Base-by-base conservation (phyloP, 139 green algal species). In the Coelastrella sp. region DNA sequence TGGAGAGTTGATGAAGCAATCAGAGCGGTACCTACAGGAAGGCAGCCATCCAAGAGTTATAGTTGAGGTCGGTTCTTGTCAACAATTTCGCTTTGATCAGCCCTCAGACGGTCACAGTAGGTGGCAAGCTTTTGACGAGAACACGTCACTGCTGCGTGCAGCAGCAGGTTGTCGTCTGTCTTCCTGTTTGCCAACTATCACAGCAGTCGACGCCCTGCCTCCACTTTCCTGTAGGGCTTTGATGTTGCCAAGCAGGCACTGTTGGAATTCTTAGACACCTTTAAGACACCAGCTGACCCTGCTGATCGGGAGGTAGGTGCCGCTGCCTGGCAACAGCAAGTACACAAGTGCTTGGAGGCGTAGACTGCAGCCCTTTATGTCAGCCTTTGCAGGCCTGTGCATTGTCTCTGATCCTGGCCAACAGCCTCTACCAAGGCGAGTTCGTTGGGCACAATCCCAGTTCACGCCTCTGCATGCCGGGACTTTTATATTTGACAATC, bases 1-100 rank as follows among this genome's bases (percentile, higher is more conserved):
- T 60, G 98, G 98, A 0, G 98, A 99, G 90, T 88, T 99, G 11
- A 97, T 99, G 96, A 98, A 98, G 89, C 95, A 98, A 88, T 92
- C 96, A 4, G 98, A 99, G 89, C 92, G 97, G 0, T 98, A 97
- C 81, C 90, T 99, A 25, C 77, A 87, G 4, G 98, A 99, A 75
- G 98, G 97, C n/a, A 88, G 96, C 60, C 98, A 99, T 90, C 97
- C 98, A 8, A 88, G 98, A 23, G 93, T 99, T 40, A 90, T 99
- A 23, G 94, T 96, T 0, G 96, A 99, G 85, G 95, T 96, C 67
- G 2, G 73, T 25, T 27, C n/a, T n/a, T n/a, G n/a, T n/a, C n/a
- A n/a, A n/a, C n/a, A n/a, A n/a, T n/a, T n/a, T n/a, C n/a, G n/a
- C n/a, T n/a, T n/a, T n/a, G n/a, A n/a, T n/a, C n/a, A n/a, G n/a